Evolutionary conservation across 495 filamentous ascomycete species (phyloP).

Genomic region (Penicillium soppii): DNA sequence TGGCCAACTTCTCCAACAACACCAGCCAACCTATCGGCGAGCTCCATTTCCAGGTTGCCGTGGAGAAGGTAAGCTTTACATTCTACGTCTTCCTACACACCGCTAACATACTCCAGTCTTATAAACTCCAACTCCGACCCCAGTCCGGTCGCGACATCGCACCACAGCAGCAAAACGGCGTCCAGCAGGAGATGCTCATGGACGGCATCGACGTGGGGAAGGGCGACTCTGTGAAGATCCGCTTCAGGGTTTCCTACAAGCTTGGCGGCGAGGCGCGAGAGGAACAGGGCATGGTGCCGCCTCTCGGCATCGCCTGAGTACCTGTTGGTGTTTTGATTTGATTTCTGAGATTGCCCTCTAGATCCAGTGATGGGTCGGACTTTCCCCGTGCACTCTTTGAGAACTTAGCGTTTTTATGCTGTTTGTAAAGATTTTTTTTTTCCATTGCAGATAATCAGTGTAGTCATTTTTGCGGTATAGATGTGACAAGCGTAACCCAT

Average conservation of each 20-base stretch:
- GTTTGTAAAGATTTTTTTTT: conserved; percentile 20
- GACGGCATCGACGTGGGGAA: conserved; percentile 68
- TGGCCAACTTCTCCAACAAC: conserved; percentile 74
- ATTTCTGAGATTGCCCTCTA: neutral
- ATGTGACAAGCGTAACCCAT: no score
- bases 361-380: neutral
- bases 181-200: conserved; percentile 80
- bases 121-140: conserved; percentile 75
- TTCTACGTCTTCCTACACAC: no score
- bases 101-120: conserved; percentile 53
- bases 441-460: no score
- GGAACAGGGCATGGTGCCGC: conserved; percentile 88
- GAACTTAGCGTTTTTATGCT: conserved; percentile 24
- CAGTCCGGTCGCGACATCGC: conserved; percentile 75
- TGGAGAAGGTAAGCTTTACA: conserved; percentile 71
- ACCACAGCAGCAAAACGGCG: conserved; percentile 71
- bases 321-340: neutral
- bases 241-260: conserved; percentile 84
- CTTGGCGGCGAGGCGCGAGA: conserved; percentile 62
- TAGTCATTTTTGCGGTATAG: no score
- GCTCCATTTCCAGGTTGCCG: conserved; percentile 86
- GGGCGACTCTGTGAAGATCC: conserved; percentile 76
- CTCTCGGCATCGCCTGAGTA: conserved; percentile 68
- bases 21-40: conserved; percentile 69
- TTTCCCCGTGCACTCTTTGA: conserved; percentile 7